Percentiles rank a stretch among this genome's conserved stretches.
Conservation (phyloP, 768 basidiomycete species). For the Psilocybe tampanensis region DNA sequence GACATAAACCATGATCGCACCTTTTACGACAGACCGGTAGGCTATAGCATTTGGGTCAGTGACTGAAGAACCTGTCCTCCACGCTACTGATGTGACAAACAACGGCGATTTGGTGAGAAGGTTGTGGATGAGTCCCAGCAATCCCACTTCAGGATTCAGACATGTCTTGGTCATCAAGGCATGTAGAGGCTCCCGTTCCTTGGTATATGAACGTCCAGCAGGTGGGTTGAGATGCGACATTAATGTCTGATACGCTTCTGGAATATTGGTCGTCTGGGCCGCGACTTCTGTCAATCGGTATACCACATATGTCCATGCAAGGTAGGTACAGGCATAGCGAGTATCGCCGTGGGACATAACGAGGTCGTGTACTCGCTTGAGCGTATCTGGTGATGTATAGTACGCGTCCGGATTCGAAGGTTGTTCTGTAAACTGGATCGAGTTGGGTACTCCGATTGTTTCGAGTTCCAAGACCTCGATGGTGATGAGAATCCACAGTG, state of each 20-base stretch:
- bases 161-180: constrained; percentile 60
- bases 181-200: constrained; percentile 59
- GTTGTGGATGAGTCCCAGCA: constrained; percentile 58
- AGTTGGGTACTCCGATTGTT: constrained; percentile 54
- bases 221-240: constrained; percentile 53
- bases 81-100: constrained; percentile 74
- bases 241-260: constrained; percentile 55
- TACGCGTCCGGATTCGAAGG: constrained; percentile 55
- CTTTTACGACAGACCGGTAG: constrained; percentile 84
- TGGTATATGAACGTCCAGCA: constrained; percentile 45
- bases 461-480: constrained; percentile 84
- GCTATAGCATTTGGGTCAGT: constrained; percentile 79
- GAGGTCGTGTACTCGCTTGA: constrained; percentile 68
- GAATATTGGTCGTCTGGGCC: constrained; percentile 49
- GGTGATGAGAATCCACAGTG: constrained; percentile 78
- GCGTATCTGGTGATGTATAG: constrained; percentile 59
- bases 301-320: constrained; percentile 86
- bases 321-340: constrained; percentile 70
- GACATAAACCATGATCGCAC: constrained; percentile 38
- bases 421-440: constrained; percentile 53
- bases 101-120: constrained; percentile 72
- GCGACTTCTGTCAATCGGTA: constrained; percentile 57
- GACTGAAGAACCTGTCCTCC: constrained; percentile 66
- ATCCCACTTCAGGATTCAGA: constrained; percentile 57
- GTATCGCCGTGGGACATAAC: constrained; percentile 60